phyloP scores from a whole-genome alignment of 148 eudicot genomes.

The Spergularia marina region DNA sequence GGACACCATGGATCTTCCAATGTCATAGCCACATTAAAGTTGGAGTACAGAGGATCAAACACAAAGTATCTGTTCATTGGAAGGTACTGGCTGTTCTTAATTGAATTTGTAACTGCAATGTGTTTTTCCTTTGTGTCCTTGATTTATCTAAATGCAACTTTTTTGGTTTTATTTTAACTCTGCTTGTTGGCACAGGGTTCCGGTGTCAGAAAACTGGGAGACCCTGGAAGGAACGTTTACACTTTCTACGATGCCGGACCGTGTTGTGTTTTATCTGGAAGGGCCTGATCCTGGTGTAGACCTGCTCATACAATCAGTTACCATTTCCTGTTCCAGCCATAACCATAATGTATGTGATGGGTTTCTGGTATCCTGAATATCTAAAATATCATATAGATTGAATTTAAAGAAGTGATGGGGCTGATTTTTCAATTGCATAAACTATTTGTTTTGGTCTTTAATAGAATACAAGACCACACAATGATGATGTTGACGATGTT shows the following conservation, averaged over 20 bases:
- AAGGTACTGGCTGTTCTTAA: constrained; percentile 40
- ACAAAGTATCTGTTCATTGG: constrained; percentile 53
- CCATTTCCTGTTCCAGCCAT: constrained; percentile 39
- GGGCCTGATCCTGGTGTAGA: constrained; percentile 81
- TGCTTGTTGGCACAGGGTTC: constrained; percentile 35
- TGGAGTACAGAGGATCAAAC: constrained; percentile 38
- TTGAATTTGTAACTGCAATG: not conserved
- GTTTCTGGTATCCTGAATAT: constrained; percentile 6
- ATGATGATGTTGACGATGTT: constrained; percentile 47
- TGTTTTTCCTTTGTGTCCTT: not conserved
- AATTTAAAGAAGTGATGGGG: not conserved
- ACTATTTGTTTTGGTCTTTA: constrained; percentile 1
- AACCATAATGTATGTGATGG: constrained; percentile 28
- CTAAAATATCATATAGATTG: not conserved
- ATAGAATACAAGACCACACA: constrained; percentile 15
- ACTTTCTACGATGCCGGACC: constrained; percentile 44
- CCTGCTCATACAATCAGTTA: constrained; percentile 62
- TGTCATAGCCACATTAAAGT: constrained; percentile 60
- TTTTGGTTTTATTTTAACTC: not conserved
- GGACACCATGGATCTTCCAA: constrained; percentile 43
- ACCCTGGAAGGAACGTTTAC: constrained; percentile 64
- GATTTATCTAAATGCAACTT: too few species aligned
- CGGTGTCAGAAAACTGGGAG: constrained; percentile 54
- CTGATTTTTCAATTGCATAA: not conserved
- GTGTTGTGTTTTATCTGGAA: constrained; percentile 67